Conservation (phyloP, 306 rosid species). For the Cicer cuneatum region DNA sequence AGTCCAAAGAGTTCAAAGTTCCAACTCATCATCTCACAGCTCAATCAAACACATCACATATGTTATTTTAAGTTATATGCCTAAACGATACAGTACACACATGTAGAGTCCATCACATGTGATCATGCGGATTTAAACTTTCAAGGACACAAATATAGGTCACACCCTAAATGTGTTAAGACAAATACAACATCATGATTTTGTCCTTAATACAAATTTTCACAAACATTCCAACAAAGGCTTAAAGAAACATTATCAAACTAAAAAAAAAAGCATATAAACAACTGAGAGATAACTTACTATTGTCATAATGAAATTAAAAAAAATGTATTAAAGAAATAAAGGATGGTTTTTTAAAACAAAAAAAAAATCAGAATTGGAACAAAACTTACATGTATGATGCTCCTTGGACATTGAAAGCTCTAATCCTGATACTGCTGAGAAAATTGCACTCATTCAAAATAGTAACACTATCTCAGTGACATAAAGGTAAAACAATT, state of each 20-base stretch:
- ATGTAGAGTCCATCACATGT: conserved; percentile 13
- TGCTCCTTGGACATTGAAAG: conserved; percentile 78
- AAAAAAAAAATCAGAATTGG: not conserved
- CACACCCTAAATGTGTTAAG: conserved; percentile 7
- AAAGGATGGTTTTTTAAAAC: not conserved
- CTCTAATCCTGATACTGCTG: conserved; percentile 97
- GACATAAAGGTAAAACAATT: conserved; percentile 12
- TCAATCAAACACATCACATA: conserved; percentile 6
- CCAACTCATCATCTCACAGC: conserved; percentile 13
- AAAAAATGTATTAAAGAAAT: not conserved
- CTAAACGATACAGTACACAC: conserved; percentile 23
- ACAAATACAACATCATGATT: conserved; percentile 33
- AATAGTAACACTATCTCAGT: conserved; percentile 24
- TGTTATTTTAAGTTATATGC: conserved; percentile 13
- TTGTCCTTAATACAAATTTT: conserved; percentile 32
- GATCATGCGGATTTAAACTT: conserved; percentile 2
- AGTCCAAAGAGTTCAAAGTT: not conserved
- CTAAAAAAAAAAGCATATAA: conserved; percentile 5
- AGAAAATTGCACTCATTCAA: conserved; percentile 73
- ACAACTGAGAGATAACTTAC: conserved; percentile 22
- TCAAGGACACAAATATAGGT: conserved; percentile 21
- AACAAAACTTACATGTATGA: conserved; percentile 68
- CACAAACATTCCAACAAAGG: conserved; percentile 36
- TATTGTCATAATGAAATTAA: not conserved
- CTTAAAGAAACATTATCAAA: conserved; percentile 18